phyloP scores from a whole-genome alignment of 2,329 filamentous ascomycete species.

The Hymenoscyphus repandus region DNA sequence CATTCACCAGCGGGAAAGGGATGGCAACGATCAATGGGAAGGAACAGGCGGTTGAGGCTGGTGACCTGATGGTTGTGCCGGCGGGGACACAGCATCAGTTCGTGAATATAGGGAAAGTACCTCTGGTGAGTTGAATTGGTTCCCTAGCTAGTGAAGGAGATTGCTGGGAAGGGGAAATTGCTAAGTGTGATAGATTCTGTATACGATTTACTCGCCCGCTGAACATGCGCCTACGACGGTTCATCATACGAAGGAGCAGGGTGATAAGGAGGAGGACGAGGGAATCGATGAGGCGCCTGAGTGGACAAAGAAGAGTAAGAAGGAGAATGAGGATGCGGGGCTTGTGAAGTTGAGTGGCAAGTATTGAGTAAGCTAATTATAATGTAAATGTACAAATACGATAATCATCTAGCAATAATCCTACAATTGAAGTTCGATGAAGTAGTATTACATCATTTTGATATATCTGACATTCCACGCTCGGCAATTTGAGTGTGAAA shows the following conservation, averaged over 20 bases:
- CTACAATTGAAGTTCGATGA: too few relatives aligned
- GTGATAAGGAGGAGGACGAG: constrained; percentile 56
- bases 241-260: constrained; percentile 58
- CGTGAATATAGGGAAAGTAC: constrained; percentile 53
- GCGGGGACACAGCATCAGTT: constrained; percentile 64
- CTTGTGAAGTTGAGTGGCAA: constrained; percentile 41
- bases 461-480: too few relatives aligned
- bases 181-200: constrained; percentile 38
- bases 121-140: constrained; percentile 33
- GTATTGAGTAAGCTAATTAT: not conserved
- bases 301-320: constrained; percentile 53
- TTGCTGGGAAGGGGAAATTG: not conserved
- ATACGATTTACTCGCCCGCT: constrained; percentile 58
- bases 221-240: constrained; percentile 56
- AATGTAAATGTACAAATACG: not conserved
- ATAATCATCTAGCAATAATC: not conserved
- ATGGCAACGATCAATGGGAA: constrained; percentile 54
- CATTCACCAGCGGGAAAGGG: constrained; percentile 55
- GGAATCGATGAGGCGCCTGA: constrained; percentile 55
- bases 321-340: constrained; percentile 51
- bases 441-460: too few relatives aligned
- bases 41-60: constrained; percentile 41
- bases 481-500: too few relatives aligned
- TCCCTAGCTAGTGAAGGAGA: not conserved
- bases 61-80: constrained; percentile 49